These are phyloP conservation scores for Amaranthus tricolor DNA, from an alignment of 179 eudicot genomes.

Conservation along the genomic window DNA sequence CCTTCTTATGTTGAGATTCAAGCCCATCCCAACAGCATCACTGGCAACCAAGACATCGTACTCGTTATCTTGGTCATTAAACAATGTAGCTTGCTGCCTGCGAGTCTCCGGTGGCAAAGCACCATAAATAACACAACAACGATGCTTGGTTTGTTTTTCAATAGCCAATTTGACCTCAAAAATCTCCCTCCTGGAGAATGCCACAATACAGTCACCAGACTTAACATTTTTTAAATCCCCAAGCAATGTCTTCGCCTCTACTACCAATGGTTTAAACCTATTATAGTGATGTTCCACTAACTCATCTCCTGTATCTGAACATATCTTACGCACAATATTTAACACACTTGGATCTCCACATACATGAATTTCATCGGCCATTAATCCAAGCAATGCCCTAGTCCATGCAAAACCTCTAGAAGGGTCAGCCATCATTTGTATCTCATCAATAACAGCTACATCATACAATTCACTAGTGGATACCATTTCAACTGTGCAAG, in stretches of 20 bases:
- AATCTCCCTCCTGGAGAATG: constrained; percentile 88
- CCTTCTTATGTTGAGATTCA: constrained; percentile 79
- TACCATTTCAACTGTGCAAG: constrained; percentile 91
- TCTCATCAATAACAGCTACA: constrained; percentile 87
- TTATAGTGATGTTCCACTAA: constrained; percentile 67
- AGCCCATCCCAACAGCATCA: constrained; percentile 97
- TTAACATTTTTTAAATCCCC: constrained; percentile 70
- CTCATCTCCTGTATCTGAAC: constrained; percentile 77
- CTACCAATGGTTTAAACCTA: constrained; percentile 81
- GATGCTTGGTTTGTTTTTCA: constrained; percentile 76
- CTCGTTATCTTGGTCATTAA: constrained; percentile 68
- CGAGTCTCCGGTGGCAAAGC: constrained; percentile 95
- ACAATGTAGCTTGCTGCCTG: constrained; percentile 73
- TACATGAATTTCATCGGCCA: constrained; percentile 86
- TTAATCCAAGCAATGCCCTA: constrained; percentile 75
- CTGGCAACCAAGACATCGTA: constrained; percentile 85
- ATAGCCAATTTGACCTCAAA: constrained; percentile 83
- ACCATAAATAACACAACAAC: constrained; percentile 88
- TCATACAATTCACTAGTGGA: constrained; percentile 72
- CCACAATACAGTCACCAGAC: constrained; percentile 88
- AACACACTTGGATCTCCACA: constrained; percentile 94
- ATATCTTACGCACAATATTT: constrained; percentile 60
- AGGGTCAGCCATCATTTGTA: constrained; percentile 84
- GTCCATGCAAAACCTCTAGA: constrained; percentile 87
- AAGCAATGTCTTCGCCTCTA: constrained; percentile 81